A percentile compares a stretch with the other conserved stretches of the same genome.
Evolutionary conservation across 164 flowering plant genomes (phyloP).

Genomic region (Tetracentron sinense): DNA sequence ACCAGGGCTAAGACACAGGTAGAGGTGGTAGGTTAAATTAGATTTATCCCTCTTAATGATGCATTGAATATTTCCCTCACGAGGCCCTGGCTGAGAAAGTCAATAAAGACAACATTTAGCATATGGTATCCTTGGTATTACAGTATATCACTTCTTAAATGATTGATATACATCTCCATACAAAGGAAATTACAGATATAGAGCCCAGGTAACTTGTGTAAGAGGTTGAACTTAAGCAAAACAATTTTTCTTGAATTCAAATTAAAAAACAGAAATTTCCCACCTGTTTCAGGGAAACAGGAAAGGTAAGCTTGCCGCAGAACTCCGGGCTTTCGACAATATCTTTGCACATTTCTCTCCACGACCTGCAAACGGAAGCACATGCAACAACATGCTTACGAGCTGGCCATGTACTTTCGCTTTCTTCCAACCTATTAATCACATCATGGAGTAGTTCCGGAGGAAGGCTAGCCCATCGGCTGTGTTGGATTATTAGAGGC

Average conservation of each 20-base stretch:
- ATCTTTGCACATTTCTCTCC: constrained; percentile 69
- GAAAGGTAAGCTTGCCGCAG: constrained; percentile 58
- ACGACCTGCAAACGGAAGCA: constrained; percentile 70
- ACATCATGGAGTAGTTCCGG: constrained; percentile 67
- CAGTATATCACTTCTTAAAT: no score
- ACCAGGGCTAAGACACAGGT: constrained; percentile 69
- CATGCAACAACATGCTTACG: constrained; percentile 63
- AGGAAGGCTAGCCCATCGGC: constrained; percentile 76
- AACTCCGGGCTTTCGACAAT: constrained; percentile 46
- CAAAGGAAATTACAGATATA: no score
- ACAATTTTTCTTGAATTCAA: neutral
- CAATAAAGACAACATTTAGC: neutral
- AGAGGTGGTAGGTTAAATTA: constrained; percentile 62
- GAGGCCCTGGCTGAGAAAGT: constrained; percentile 56
- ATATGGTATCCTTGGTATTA: neutral
- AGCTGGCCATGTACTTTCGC: constrained; percentile 55
- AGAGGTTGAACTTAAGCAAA: no score
- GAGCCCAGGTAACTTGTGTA: no score
- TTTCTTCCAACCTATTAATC: constrained; percentile 52
- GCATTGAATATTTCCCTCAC: constrained; percentile 72
- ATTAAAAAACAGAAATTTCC: neutral
- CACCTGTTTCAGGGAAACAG: constrained; percentile 70
- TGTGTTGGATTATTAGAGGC: constrained; percentile 40
- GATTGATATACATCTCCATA: no score
- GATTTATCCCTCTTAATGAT: constrained; percentile 70